Percentiles rank a stretch among this genome's conserved stretches.
Evolutionary conservation across 2,329 filamentous ascomycete species (phyloP).

Genomic region (Cladorrhinum sp.): DNA sequence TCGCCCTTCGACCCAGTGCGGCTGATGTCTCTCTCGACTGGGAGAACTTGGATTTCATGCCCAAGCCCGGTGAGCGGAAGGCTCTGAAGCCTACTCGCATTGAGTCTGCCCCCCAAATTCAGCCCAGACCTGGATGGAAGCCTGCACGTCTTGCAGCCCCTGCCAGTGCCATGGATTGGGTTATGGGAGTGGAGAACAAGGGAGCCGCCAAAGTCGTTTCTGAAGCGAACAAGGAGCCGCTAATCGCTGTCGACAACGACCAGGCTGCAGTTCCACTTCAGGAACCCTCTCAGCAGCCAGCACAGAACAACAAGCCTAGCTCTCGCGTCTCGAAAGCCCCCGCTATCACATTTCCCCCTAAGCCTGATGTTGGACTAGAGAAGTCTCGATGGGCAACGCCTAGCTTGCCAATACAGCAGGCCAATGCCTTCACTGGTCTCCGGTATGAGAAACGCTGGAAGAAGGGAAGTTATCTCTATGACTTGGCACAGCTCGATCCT

Average conservation of each 20-base stretch:
- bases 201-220: not conserved
- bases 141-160: not conserved
- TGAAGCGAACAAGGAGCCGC: not conserved
- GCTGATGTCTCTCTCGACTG: not conserved
- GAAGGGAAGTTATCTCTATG: conserved; percentile 9
- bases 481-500: conserved; percentile 16
- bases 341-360: not conserved
- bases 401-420: not conserved
- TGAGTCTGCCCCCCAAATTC: not conserved
- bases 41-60: not conserved
- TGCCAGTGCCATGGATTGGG: not conserved
- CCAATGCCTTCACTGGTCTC: conserved; percentile 17
- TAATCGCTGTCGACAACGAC: no score
- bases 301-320: not conserved
- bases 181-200: not conserved
- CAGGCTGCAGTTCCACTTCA: not conserved
- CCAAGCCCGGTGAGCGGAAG: not conserved
- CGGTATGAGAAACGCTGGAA: conserved; percentile 17
- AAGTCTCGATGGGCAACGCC: conserved; percentile 19
- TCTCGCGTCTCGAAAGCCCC: not conserved
- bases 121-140: not conserved
- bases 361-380: conserved; percentile 9
- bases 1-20: conserved; percentile 1
- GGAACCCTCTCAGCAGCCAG: not conserved
- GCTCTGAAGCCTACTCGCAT: not conserved